Evolutionary conservation across 2,329 filamentous ascomycete genomes (phyloP), one percentile per base, ranked within the genome.

Genomic region (Neophaeococcomyces aloes): DNA sequence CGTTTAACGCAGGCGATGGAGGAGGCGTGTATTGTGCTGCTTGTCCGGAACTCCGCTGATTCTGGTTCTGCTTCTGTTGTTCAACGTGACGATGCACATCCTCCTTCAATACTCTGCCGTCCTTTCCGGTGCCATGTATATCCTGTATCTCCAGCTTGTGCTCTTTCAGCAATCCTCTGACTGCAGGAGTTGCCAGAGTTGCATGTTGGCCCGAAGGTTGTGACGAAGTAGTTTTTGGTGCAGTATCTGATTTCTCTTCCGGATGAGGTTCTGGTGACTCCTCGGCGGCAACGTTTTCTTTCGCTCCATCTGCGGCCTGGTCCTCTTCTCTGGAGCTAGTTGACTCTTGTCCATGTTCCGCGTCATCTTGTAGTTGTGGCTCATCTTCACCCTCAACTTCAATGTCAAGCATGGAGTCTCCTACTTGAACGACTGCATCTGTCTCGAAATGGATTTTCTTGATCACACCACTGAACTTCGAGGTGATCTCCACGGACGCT

Each of bases 391-490:
- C 54, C 30, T 55, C 54, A n/a, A 53, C 54, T 29, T 56, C 54
- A 17, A 53, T 30, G 30, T 56, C 54, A 13, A 54, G 23, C 35
- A 56, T 50, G 14, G 47, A 36, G 35, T 53, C 51, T 53, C 91
- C 91, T 19, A 95, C 93, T 59, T 86, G 86, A 40, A 89, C 89
- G 76, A 95, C 94, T 55, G 96, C 91, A 52, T 94, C 91, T 25
- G 87, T 81, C 51, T 95, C 87, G 63, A 94, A 96, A 66, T 96
- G 79, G 34, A 98, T 72, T 67, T 88, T 96, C 70, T 94, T 95
- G 54, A 98, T 89, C 1, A 95, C 83, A 17, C 91, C 91, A 46
- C 88, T 80, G 64, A 94, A 98, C 42, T 91, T 81, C 57, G 88
- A 95, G 30, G 91, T 96, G 56, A 98, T 98, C 73, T 96, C 76